Percentiles rank a stretch among this genome's conserved stretches.
Evolutionary conservation across 495 filamentous ascomycete genomes (phyloP).

Genomic region (Daldinia vernicosa): DNA sequence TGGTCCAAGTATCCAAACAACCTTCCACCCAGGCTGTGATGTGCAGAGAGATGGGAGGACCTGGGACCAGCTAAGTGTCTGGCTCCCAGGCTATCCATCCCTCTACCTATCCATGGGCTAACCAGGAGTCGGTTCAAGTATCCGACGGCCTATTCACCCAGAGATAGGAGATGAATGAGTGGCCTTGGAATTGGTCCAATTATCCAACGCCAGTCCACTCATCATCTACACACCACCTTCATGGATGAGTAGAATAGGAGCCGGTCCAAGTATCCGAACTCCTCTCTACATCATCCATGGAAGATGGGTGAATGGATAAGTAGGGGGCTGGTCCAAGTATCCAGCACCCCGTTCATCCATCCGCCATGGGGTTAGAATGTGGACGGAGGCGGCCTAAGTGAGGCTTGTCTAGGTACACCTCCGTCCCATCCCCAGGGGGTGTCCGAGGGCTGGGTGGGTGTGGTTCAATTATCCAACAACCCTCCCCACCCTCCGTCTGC

Average conservation of each 20-base stretch:
- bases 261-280: slow-evolving; percentile 11
- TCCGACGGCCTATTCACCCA: neutral
- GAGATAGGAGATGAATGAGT: neutral
- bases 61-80: neutral
- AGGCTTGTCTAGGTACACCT: neutral
- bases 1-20: slow-evolving; percentile 3
- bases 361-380: neutral
- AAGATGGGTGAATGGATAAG: neutral
- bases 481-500: neutral
- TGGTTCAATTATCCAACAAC: neutral
- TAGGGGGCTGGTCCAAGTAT: slow-evolving; percentile 4
- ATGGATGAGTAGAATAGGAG: neutral
- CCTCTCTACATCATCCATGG: slow-evolving; percentile 3
- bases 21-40: neutral
- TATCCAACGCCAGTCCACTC: neutral
- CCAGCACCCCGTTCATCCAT: slow-evolving; percentile 9
- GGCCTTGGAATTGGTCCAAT: neutral
- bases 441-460: neutral
- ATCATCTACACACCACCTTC: slow-evolving; percentile 6
- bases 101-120: neutral
- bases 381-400: neutral
- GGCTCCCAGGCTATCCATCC: neutral
- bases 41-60: neutral
- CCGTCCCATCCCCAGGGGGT: slow-evolving; percentile 10
- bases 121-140: slow-evolving; percentile 5